phyloP scores from a whole-genome alignment of 257 asterid species.

The Lycium ferocissimum region DNA sequence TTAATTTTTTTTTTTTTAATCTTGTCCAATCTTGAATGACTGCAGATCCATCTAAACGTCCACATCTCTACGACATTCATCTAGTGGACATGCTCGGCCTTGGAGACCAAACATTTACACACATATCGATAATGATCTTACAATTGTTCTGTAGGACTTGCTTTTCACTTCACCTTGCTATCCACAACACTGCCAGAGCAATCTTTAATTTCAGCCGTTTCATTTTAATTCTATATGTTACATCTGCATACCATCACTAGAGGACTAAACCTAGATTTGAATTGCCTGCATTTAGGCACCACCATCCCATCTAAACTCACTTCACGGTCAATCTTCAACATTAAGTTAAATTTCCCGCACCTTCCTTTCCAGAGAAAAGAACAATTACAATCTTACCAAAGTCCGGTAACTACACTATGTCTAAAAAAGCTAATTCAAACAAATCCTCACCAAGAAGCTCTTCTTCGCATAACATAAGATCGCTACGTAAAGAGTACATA shows the following conservation, averaged over 20 bases:
- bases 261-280: not conserved
- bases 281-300: not conserved
- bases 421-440: slow-evolving; percentile 6
- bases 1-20: not conserved
- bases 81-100: not conserved
- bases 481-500: not conserved
- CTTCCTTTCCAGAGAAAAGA: slow-evolving; percentile 14
- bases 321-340: not conserved
- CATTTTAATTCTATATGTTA: not conserved
- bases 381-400: not conserved
- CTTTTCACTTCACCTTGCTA: not conserved
- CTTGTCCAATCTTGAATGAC: not conserved
- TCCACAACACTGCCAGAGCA: not conserved
- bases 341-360: slow-evolving; percentile 10
- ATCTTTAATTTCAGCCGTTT: not conserved
- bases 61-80: not conserved
- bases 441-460: not conserved
- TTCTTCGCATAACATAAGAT: not conserved
- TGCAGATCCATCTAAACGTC: not conserved
- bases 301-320: not conserved
- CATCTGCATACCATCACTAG: not conserved
- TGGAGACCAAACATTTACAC: slow-evolving; percentile 10
- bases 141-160: not conserved
- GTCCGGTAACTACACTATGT: not conserved
- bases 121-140: not conserved